Conservation (phyloP, 331 rosid species). For the Quercus lobata region DNA sequence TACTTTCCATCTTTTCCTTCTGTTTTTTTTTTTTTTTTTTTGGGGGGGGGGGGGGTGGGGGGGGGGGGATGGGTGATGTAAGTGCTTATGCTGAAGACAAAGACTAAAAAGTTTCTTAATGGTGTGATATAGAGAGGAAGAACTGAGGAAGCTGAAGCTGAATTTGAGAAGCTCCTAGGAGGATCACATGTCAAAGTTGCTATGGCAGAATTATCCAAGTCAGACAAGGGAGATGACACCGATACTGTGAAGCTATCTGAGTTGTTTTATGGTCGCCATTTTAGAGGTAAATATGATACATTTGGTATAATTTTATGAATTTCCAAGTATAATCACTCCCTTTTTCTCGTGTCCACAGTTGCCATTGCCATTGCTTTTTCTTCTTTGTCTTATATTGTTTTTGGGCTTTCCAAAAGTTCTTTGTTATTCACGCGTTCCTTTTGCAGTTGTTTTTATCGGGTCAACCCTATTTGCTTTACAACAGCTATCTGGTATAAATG, state of each 20-base stretch:
- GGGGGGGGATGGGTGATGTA: neutral
- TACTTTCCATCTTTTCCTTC: neutral
- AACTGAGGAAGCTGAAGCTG: constrained; percentile 78
- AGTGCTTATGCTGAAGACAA: neutral
- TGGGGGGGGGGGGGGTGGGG: too few species aligned
- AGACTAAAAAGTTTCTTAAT: constrained; percentile 18
- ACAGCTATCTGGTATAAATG: constrained; percentile 99
- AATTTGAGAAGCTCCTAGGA: constrained; percentile 87
- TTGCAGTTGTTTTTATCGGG: constrained; percentile 99
- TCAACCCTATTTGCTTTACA: constrained; percentile 99
- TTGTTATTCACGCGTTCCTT: constrained; percentile 67
- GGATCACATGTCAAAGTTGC: constrained; percentile 81
- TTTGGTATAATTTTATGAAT: neutral
- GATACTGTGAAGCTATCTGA: constrained; percentile 72
- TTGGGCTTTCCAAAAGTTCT: constrained; percentile 24
- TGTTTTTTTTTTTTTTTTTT: neutral
- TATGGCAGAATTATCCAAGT: constrained; percentile 65
- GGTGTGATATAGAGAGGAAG: constrained; percentile 75
- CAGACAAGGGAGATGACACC: constrained; percentile 70
- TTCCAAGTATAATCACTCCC: neutral
- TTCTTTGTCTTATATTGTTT: constrained; percentile 20
- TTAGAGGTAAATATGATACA: constrained; percentile 49
- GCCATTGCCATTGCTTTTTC: constrained; percentile 5
- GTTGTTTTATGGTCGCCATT: constrained; percentile 76
- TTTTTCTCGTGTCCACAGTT: neutral